Conservation (phyloP, 768 basidiomycete genomes). For the Hydnum rufescens region DNA sequence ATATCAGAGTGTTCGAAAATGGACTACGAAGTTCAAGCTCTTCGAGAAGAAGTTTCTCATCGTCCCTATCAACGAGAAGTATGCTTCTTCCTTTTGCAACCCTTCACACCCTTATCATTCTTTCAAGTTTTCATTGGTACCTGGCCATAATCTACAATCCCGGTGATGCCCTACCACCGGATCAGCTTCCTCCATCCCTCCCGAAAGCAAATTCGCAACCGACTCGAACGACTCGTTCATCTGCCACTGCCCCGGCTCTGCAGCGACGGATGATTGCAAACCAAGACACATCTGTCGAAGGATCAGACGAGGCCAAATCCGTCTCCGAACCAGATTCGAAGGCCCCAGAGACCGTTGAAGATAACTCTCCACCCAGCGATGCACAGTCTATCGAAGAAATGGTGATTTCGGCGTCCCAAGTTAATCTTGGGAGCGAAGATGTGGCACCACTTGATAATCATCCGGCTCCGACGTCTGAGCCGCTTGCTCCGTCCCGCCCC, state of each 20-base stretch:
- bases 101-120: not conserved
- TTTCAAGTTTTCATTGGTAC: conserved; percentile 80
- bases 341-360: not conserved
- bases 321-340: conserved; percentile 13
- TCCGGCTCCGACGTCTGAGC: no score
- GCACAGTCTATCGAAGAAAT: not conserved
- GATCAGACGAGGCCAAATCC: not conserved
- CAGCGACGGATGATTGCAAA: no score
- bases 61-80: conserved; percentile 96
- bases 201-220: no score
- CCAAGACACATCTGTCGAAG: no score
- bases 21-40: conserved; percentile 77
- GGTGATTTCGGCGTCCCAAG: not conserved
- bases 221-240: no score
- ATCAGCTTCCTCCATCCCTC: not conserved
- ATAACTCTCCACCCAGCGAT: not conserved
- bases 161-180: conserved; percentile 31
- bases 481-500: no score
- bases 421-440: not conserved
- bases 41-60: conserved; percentile 87
- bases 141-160: conserved; percentile 85
- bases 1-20: conserved; percentile 75
- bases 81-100: conserved; percentile 13
- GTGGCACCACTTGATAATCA: not conserved
- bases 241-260: no score